These are phyloP conservation scores for Rhexocercosporidium sp. DNA, from an alignment of 2,329 filamentous ascomycete genomes.

Conservation along the genomic window DNA sequence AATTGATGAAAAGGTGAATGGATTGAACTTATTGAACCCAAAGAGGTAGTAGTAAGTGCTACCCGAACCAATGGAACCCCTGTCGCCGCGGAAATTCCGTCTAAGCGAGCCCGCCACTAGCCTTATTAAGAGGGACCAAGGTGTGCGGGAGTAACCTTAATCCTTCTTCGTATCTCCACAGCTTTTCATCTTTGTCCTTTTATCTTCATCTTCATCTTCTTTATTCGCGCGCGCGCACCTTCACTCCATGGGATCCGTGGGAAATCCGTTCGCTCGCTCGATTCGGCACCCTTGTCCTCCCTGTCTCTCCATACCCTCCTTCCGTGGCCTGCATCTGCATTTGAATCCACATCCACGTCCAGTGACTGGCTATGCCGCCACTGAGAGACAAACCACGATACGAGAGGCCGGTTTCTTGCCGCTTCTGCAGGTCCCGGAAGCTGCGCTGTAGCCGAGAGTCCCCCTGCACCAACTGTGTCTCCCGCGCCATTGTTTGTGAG, in stretches of 20 bases:
- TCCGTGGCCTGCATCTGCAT: not conserved
- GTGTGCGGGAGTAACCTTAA: not conserved
- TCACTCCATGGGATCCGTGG: not conserved
- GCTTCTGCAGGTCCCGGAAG: constrained; percentile 23
- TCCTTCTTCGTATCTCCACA: not conserved
- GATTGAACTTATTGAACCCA: not conserved
- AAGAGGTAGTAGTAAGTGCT: not conserved
- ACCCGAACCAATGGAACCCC: not conserved
- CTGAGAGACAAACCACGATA: not conserved
- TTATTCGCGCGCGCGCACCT: not conserved
- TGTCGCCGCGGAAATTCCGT: not conserved
- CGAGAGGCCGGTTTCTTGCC: constrained; percentile 21
- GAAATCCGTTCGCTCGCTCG: not conserved
- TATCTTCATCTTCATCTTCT: not conserved
- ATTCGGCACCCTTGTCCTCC: not conserved
- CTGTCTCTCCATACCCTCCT: not conserved
- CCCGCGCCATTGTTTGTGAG: constrained; percentile 24
- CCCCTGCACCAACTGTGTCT: constrained; percentile 30
- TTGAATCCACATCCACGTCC: not conserved
- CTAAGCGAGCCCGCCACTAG: not conserved
- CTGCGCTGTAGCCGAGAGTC: constrained; percentile 18
- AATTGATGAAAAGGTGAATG: not conserved
- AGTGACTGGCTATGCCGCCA: not conserved
- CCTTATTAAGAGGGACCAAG: not conserved
- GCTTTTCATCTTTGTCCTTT: not conserved